These are phyloP conservation scores for Mychonastes homosphaera DNA, from an alignment of 139 green algal species.

Conservation along the genomic window DNA sequence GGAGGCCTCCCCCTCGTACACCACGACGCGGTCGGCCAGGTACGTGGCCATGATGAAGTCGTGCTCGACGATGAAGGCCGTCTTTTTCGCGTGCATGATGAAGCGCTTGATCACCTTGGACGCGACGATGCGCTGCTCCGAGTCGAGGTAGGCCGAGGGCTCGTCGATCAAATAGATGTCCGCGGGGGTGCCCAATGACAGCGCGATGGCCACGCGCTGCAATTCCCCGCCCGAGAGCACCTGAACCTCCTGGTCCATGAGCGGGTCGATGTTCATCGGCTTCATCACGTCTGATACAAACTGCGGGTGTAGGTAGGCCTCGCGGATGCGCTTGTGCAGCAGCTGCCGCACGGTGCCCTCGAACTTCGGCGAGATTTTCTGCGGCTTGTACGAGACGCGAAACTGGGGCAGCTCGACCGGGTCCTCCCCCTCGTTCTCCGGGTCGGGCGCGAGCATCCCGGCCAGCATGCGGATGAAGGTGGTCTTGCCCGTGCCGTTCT, in stretches of 20 bases:
- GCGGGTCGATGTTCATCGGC: conserved; percentile 77
- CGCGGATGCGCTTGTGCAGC: conserved; percentile 89
- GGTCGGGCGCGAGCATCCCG: conserved; percentile 48
- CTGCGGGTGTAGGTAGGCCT: conserved; percentile 89
- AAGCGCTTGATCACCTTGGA: conserved; percentile 99
- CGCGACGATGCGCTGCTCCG: conserved; percentile 94
- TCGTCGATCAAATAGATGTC: conserved; percentile 99
- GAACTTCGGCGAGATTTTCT: conserved; percentile 99
- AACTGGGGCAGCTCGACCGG: conserved; percentile 68
- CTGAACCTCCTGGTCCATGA: conserved; percentile 94
- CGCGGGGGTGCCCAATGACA: conserved; percentile 85
- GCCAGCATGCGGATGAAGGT: conserved; percentile 99
- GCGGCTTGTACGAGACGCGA: conserved; percentile 95
- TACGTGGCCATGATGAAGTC: conserved; percentile 99
- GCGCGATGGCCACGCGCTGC: conserved; percentile 82
- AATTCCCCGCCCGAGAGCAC: conserved; percentile 71
- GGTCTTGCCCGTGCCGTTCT: conserved; percentile 98
- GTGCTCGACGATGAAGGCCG: conserved; percentile 98
- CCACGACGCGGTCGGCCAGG: conserved; percentile 92
- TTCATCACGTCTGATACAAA: conserved; percentile 86
- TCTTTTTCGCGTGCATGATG: conserved; percentile 99
- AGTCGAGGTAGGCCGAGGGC: conserved; percentile 95
- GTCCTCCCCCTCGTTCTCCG: conserved; percentile 25
- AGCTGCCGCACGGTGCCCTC: conserved; percentile 79
- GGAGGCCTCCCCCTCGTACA: conserved; percentile 88